Percentiles rank a stretch among this genome's conserved stretches.
Conservation (phyloP, 78 protist genomes). For the Blattamonas nauphoetae region DNA sequence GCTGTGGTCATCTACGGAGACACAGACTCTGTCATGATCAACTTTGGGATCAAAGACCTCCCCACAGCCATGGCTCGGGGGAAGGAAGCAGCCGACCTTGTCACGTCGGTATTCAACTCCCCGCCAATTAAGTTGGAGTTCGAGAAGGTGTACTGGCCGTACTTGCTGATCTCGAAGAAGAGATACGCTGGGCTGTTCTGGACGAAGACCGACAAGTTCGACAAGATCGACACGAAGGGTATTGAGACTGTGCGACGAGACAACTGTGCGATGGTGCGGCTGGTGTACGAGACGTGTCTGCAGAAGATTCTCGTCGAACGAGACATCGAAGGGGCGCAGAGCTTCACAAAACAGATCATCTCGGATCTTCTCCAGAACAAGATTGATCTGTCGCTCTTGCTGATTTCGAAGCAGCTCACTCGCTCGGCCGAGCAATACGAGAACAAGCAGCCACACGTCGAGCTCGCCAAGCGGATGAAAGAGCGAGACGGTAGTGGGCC, state of each 20-base stretch:
- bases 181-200: constrained; percentile 96
- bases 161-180: constrained; percentile 91
- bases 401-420: constrained; percentile 54
- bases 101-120: constrained; percentile 65
- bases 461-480: constrained; percentile 87
- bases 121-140: constrained; percentile 92
- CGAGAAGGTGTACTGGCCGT: constrained; percentile 95
- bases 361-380: constrained; percentile 72
- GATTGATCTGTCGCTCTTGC: constrained; percentile 89
- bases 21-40: constrained; percentile 99
- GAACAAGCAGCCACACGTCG: constrained; percentile 83
- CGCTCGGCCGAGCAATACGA: constrained; percentile 3
- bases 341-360: constrained; percentile 64
- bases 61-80: constrained; percentile 65
- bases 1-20: constrained; percentile 93
- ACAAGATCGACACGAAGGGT: constrained; percentile 95
- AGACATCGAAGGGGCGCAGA: constrained; percentile 31
- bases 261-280: constrained; percentile 80
- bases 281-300: constrained; percentile 63
- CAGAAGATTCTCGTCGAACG: constrained; percentile 68
- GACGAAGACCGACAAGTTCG: constrained; percentile 72
- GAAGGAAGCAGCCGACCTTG: constrained; percentile 73
- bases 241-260: constrained; percentile 92
- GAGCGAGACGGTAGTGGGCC: constrained; percentile 90
- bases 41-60: constrained; percentile 61